Percentiles rank a stretch among this genome's conserved stretches.
Conservation (phyloP, 768 basidiomycete genomes). For the Termitomyces sp. region DNA sequence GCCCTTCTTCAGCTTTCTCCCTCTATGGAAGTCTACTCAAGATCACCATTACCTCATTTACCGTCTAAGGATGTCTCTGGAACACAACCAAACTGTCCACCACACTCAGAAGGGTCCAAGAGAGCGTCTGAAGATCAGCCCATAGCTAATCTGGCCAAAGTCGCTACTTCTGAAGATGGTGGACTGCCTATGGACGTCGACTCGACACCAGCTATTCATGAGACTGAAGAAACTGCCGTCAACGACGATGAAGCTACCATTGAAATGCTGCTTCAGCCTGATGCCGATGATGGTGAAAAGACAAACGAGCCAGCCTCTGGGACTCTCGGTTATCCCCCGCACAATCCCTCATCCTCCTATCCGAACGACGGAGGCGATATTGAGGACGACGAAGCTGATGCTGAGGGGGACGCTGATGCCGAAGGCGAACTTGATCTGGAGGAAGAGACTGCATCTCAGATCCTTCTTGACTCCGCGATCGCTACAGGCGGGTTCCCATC, state of each 20-base stretch:
- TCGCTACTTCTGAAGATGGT: neutral
- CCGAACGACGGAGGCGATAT: neutral
- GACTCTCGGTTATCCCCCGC: neutral
- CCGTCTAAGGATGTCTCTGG: neutral
- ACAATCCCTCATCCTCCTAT: neutral
- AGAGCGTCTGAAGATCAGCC: neutral
- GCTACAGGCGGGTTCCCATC: neutral
- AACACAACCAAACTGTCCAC: neutral
- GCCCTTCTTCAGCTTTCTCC: slow-evolving; percentile 5
- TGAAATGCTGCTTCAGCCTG: neutral
- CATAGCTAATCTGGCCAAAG: neutral
- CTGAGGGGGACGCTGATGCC: slow-evolving; percentile 25
- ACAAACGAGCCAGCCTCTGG: neutral
- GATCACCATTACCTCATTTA: neutral
- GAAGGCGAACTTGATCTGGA: slow-evolving; percentile 17
- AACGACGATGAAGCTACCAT: neutral
- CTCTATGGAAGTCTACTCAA: neutral
- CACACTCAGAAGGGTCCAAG: neutral
- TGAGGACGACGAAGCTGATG: slow-evolving; percentile 19
- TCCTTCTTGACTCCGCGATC: slow-evolving; percentile 1
- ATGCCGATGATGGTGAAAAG: neutral
- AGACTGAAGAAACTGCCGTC: neutral
- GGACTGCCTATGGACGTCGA: neutral
- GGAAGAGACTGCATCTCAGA: slow-evolving; percentile 2
- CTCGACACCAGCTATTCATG: neutral